Evolutionary conservation across 371 early-diverging fungal species (phyloP).

Genomic region (Mucor racemosus): DNA sequence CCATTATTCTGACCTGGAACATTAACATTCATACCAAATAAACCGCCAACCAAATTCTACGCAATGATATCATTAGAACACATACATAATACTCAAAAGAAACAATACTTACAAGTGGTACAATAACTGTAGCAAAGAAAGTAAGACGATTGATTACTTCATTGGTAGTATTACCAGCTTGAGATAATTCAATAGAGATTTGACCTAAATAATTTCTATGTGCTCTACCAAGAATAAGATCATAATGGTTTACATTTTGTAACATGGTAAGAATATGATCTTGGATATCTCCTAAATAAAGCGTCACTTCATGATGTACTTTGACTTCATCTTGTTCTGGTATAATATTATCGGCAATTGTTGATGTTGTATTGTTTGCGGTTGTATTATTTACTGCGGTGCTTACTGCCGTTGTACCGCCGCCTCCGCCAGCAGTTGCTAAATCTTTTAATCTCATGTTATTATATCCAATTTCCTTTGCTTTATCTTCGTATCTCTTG

Average conservation of each 20-base stretch:
- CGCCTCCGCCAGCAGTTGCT: not conserved
- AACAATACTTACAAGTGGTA: slow-evolving; percentile 59
- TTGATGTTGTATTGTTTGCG: not conserved
- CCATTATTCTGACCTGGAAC: slow-evolving; percentile 78
- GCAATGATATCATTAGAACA: not conserved
- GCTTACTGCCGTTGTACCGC: not conserved
- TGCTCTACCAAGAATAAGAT: slow-evolving; percentile 86
- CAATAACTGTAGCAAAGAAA: slow-evolving; percentile 86
- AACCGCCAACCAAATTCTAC: slow-evolving; percentile 80
- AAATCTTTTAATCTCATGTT: slow-evolving; percentile 13
- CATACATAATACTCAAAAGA: not conserved
- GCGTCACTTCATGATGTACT: slow-evolving; percentile 54
- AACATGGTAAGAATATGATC: slow-evolving; percentile 96
- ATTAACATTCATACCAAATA: slow-evolving; percentile 84
- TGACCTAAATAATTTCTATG: slow-evolving; percentile 97
- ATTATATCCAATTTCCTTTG: slow-evolving; percentile 43
- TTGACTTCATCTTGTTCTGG: slow-evolving; percentile 31
- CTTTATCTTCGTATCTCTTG: slow-evolving; percentile 62
- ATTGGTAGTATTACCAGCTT: slow-evolving; percentile 90
- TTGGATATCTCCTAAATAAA: slow-evolving; percentile 88
- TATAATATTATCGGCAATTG: not conserved
- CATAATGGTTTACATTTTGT: slow-evolving; percentile 89
- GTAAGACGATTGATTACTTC: slow-evolving; percentile 92
- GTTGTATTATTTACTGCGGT: not conserved
- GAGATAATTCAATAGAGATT: slow-evolving; percentile 94